Conservation (phyloP, 352 stramenopile species). For the Phytophthora melonis region DNA sequence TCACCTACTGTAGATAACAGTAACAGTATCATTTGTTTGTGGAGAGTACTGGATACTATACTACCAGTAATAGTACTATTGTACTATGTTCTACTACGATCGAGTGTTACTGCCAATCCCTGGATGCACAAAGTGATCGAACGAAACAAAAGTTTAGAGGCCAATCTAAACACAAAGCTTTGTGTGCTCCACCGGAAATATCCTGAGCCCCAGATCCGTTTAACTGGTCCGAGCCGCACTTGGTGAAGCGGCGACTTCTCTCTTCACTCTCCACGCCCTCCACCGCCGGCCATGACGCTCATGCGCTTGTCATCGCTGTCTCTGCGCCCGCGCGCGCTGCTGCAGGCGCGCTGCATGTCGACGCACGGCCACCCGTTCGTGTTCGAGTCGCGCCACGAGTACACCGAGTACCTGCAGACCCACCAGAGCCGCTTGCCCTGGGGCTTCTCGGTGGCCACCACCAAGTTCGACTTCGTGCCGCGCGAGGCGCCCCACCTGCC, state of each 20-base stretch:
- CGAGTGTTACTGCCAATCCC: too few relatives aligned
- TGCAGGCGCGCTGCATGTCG: slow-evolving; percentile 47
- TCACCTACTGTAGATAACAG: too few relatives aligned
- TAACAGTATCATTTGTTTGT: too few relatives aligned
- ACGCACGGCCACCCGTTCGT: slow-evolving; percentile 68
- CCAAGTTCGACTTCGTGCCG: slow-evolving; percentile 85
- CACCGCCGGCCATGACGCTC: slow-evolving; percentile 31
- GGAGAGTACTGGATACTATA: too few relatives aligned
- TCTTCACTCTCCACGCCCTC: background rate
- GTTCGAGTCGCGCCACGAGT: slow-evolving; percentile 87
- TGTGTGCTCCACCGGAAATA: too few relatives aligned
- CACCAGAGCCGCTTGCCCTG: slow-evolving; percentile 87
- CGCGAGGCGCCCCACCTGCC: slow-evolving; percentile 82
- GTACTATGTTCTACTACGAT: too few relatives aligned
- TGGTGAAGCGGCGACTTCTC: slow-evolving; percentile 6
- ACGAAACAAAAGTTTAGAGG: too few relatives aligned
- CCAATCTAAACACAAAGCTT: too few relatives aligned
- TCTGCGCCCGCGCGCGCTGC: slow-evolving; percentile 24
- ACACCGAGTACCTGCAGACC: slow-evolving; percentile 76
- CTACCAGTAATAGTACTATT: too few relatives aligned
- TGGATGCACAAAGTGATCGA: too few relatives aligned
- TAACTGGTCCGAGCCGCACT: background rate
- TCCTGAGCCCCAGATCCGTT: background rate
- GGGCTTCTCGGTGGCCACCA: slow-evolving; percentile 88
- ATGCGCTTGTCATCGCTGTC: slow-evolving; percentile 37